These are phyloP conservation scores for Fusarium proliferatum DNA, from an alignment of 2,329 filamentous ascomycete species.

Conservation along the genomic window DNA sequence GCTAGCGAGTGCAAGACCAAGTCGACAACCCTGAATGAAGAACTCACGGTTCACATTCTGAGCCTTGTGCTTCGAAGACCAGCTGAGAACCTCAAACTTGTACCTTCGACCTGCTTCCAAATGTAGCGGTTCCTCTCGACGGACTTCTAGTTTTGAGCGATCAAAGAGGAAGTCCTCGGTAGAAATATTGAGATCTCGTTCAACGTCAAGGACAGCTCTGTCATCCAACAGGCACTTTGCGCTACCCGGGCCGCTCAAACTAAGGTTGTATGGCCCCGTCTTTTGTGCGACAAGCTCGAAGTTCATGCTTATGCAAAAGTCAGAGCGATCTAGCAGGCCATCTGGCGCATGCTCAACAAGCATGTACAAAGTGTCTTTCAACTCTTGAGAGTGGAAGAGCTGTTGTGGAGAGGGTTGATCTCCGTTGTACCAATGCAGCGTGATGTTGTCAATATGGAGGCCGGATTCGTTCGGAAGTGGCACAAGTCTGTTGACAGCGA, in stretches of 20 bases:
- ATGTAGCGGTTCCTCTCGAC: too few relatives aligned
- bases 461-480: background rate
- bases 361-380: background rate
- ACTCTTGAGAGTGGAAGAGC: background rate
- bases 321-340: background rate
- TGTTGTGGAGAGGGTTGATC: background rate
- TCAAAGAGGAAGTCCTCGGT: background rate
- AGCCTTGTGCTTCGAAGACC: too few relatives aligned
- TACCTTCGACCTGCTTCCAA: too few relatives aligned
- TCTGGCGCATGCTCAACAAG: background rate
- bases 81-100: too few relatives aligned
- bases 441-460: background rate
- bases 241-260: background rate
- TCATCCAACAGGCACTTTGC: background rate
- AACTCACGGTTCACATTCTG: too few relatives aligned
- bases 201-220: background rate
- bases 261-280: background rate
- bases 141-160: background rate
- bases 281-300: background rate
- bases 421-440: background rate
- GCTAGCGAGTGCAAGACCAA: too few relatives aligned
- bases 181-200: background rate
- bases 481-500: background rate
- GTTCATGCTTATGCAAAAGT: background rate
- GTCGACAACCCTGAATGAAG: too few relatives aligned